These are phyloP conservation scores for Heterobasidion irregulare DNA, from an alignment of 1,284 basidiomycete genomes.

Conservation along the genomic window DNA sequence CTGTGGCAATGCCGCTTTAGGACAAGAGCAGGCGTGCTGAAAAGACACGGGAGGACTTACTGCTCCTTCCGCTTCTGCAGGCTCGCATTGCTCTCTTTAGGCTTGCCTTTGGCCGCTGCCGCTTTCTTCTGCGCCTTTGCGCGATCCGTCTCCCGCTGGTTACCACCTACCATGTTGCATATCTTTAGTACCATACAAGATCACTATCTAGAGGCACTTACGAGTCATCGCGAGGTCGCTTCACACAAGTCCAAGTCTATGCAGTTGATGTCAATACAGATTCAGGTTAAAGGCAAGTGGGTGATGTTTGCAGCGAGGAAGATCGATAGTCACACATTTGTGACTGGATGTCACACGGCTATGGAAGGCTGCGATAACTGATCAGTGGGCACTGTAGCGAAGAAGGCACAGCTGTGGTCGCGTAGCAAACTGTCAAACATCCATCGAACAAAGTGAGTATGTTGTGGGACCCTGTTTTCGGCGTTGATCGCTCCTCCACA, in stretches of 20 bases:
- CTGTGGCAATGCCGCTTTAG: slow-evolving; percentile 23
- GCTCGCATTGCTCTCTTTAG: slow-evolving; percentile 56
- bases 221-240: slow-evolving; percentile 11
- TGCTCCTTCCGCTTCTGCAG: slow-evolving; percentile 66
- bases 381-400: too few species aligned
- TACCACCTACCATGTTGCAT: slow-evolving; percentile 48
- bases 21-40: not conserved
- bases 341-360: too few species aligned
- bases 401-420: too few species aligned
- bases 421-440: too few species aligned
- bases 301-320: too few species aligned
- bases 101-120: slow-evolving; percentile 40
- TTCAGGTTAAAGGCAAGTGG: too few species aligned
- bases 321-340: too few species aligned
- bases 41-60: slow-evolving; percentile 35
- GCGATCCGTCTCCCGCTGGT: slow-evolving; percentile 72
- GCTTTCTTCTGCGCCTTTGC: slow-evolving; percentile 66
- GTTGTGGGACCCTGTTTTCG: too few species aligned
- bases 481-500: too few species aligned
- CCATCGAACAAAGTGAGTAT: too few species aligned
- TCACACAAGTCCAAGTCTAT: not conserved
- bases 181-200: not conserved
- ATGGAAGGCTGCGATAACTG: too few species aligned
- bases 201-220: slow-evolving; percentile 3
- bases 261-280: too few species aligned